Evolutionary conservation across 495 filamentous ascomycete species (phyloP), one percentile per base, ranked within the genome.

Genomic region (Penicillium waksmanii): DNA sequence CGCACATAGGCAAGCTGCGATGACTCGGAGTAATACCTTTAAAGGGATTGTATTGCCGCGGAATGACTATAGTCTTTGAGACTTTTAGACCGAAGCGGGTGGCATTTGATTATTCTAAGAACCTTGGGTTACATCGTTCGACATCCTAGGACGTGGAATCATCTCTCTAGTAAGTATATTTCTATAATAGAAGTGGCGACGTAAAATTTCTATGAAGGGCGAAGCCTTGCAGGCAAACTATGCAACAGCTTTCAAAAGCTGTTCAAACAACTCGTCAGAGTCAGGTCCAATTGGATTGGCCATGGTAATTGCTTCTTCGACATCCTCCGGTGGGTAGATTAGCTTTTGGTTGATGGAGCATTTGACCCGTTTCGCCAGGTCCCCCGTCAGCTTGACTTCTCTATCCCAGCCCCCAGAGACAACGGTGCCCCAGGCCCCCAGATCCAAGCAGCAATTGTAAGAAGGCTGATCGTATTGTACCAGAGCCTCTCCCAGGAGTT

Each of bases 271-370:
- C 27, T 57, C 27, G 9, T 62, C 58, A 12, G 61, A 63, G 31
- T 66, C 54, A 21, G 38, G 43, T 1, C 43, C 35, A 53, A 61
- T 31, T 11, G 69, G 66, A 18, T 60, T 54, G 1, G 71, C 71
- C 18, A 44, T 36, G 2, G 36, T 47, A 5, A 73, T 42, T 5
- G 67, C 69, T 17, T 66, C 53, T 15, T 56, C 43, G 5, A 21
- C n/a, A 51, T 62, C 51, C 43, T 9, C 25, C 9, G 59, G 59
- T 13, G 59, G 59, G 17, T 62, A 62, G n/a, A 62, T 62, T 40
- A 62, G 11, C 12, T 47, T 53, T 51, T 62, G 59, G 31, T 62
- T 62, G 53, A 62, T 62, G 44, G 38, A 53, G 48, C 51, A 49
- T 31, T 62, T 62, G 48, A 62, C 48, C 6, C 42, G 40, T 49